Evolutionary conservation across 129 eudicot genomes (phyloP).

Genomic region (Flaveria sonorensis): DNA sequence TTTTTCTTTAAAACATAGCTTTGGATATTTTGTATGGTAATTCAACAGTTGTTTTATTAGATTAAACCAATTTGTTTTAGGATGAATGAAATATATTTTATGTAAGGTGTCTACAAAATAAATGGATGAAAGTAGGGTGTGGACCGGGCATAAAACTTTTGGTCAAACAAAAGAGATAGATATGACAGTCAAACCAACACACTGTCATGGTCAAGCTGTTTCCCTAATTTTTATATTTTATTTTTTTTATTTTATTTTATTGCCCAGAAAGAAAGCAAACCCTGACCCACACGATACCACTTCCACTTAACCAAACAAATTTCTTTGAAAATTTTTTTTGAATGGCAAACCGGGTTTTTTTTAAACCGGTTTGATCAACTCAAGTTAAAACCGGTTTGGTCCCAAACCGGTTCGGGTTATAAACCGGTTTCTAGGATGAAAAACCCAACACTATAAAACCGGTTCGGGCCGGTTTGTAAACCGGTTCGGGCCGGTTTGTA

Average conservation of each 20-base stretch:
- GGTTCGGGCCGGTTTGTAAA: too few relatives aligned
- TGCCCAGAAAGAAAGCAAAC: slow-evolving; percentile 24
- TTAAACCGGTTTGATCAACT: too few relatives aligned
- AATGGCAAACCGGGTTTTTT: too few relatives aligned
- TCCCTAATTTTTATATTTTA: background rate
- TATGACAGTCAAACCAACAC: slow-evolving; percentile 48
- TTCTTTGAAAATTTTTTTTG: background rate
- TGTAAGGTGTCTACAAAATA: background rate
- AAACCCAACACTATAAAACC: too few relatives aligned
- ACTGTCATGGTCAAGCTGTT: slow-evolving; percentile 51
- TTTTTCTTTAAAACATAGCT: too few relatives aligned
- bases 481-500: too few relatives aligned
- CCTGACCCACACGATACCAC: slow-evolving; percentile 32
- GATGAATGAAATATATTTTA: background rate
- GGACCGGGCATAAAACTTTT: slow-evolving; percentile 33
- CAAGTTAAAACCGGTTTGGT: too few relatives aligned
- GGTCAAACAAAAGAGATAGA: slow-evolving; percentile 41
- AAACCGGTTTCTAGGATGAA: too few relatives aligned
- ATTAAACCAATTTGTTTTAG: background rate
- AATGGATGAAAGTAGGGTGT: slow-evolving; percentile 38
- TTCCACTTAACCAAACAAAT: background rate
- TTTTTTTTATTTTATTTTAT: slow-evolving; percentile 1
- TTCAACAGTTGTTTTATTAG: too few relatives aligned
- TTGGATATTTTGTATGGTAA: too few relatives aligned
- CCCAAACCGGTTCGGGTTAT: too few relatives aligned